Conservation (phyloP, 2,329 filamentous ascomycete genomes). For the Hypoxylon rubiginosum region DNA sequence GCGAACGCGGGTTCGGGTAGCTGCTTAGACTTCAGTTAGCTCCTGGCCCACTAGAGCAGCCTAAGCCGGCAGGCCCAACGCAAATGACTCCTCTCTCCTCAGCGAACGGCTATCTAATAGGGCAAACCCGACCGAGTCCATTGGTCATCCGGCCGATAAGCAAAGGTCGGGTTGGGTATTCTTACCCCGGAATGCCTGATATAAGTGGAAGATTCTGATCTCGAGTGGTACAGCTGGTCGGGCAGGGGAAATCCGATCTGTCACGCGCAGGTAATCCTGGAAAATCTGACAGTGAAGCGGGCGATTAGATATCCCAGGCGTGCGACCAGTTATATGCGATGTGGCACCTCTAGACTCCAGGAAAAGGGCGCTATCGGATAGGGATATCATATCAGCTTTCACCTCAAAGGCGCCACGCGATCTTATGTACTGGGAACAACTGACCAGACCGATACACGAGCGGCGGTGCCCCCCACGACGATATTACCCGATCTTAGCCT, state of each 20-base stretch:
- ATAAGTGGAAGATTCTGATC: conserved; percentile 28
- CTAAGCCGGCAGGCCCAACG: conserved; percentile 18
- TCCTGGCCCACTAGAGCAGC: conserved; percentile 25
- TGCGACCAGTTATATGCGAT: conserved; percentile 33
- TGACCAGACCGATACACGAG: conserved; percentile 36
- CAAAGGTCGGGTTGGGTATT: conserved; percentile 16
- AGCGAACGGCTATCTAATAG: conserved; percentile 29
- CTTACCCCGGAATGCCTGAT: conserved; percentile 22
- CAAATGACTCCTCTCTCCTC: conserved; percentile 8
- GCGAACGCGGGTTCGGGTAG: conserved; percentile 37
- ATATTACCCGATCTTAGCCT: conserved; percentile 46
- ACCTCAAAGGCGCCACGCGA: conserved; percentile 33
- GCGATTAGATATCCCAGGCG: conserved; percentile 32
- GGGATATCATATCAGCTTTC: conserved; percentile 40
- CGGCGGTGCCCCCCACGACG: conserved; percentile 39
- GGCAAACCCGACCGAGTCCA: conserved; percentile 15
- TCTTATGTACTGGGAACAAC: conserved; percentile 34
- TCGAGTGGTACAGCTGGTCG: conserved; percentile 32
- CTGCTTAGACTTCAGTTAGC: conserved; percentile 34
- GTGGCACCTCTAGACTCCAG: conserved; percentile 23
- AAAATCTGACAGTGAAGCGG: conserved; percentile 24
- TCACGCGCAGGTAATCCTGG: conserved; percentile 33
- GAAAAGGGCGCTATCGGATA: conserved; percentile 44
- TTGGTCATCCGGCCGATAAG: conserved; percentile 28
- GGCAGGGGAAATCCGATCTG: conserved; percentile 27